phyloP scores from a whole-genome alignment of 495 filamentous ascomycete genomes.

The Amphirosellinia nigrospora region DNA sequence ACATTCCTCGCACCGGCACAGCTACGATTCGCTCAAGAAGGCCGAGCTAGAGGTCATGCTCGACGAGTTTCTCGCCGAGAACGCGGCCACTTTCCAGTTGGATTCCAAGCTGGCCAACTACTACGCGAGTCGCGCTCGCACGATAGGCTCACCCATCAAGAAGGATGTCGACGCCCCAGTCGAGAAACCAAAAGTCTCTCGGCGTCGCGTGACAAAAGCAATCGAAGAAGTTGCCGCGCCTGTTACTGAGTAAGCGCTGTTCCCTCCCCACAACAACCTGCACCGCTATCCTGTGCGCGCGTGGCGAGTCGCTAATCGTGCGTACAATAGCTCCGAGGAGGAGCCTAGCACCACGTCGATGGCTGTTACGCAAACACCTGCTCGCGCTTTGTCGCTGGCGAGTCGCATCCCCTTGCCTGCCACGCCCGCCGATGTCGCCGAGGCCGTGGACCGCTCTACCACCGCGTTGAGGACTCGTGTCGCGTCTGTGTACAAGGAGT shows the following conservation, averaged over 20 bases:
- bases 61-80: conserved; percentile 73
- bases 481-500: conserved; percentile 53
- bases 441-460: conserved; percentile 78
- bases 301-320: conserved; percentile 31
- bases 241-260: conserved; percentile 46
- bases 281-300: neutral
- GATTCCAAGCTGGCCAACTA: conserved; percentile 74
- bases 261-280: neutral
- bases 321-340: conserved; percentile 34
- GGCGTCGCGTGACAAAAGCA: conserved; percentile 54
- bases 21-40: conserved; percentile 76
- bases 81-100: conserved; percentile 63
- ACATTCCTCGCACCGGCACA: conserved; percentile 46
- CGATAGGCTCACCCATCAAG: conserved; percentile 76
- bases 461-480: conserved; percentile 63
- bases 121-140: conserved; percentile 68
- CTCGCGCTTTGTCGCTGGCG: conserved; percentile 58
- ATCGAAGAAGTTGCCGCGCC: conserved; percentile 49
- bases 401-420: conserved; percentile 71
- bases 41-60: conserved; percentile 79
- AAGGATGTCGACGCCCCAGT: conserved; percentile 56
- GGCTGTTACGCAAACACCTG: conserved; percentile 63
- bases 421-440: conserved; percentile 83
- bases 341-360: conserved; percentile 44
- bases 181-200: conserved; percentile 47